These are phyloP conservation scores for Chrysoporthe austroafricana DNA, from an alignment of 2,329 filamentous ascomycete species.

Conservation along the genomic window DNA sequence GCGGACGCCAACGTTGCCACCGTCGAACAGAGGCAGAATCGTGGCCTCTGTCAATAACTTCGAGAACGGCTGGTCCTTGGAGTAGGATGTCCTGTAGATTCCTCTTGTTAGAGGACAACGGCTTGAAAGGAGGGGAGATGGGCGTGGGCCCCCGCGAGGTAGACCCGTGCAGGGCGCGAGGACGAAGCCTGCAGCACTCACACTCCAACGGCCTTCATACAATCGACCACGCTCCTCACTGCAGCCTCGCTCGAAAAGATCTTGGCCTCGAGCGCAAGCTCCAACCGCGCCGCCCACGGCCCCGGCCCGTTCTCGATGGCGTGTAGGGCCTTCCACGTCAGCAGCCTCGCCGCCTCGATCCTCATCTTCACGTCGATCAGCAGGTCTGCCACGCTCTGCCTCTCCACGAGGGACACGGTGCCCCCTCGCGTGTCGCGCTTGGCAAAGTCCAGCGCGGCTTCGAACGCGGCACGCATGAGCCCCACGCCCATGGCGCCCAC, in stretches of 20 bases:
- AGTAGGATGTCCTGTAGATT: conserved; percentile 43
- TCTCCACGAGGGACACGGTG: conserved; percentile 47
- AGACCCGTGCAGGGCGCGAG: neutral
- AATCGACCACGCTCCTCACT: conserved; percentile 50
- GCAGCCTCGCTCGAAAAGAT: conserved; percentile 53
- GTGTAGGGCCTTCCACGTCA: conserved; percentile 56
- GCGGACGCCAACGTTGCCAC: conserved; percentile 57
- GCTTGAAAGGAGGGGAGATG: conserved; percentile 33
- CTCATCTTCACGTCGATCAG: conserved; percentile 38
- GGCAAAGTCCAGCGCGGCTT: conserved; percentile 54
- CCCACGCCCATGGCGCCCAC: conserved; percentile 59
- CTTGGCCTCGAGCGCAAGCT: conserved; percentile 53
- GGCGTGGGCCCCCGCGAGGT: conserved; percentile 37
- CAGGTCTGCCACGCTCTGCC: conserved; percentile 56
- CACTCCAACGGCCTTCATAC: conserved; percentile 56
- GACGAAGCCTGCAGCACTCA: conserved; percentile 27
- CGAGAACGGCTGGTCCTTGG: conserved; percentile 46
- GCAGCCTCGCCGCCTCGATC: conserved; percentile 32
- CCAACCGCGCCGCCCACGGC: conserved; percentile 43
- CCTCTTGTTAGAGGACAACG: conserved; percentile 9
- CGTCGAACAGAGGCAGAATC: conserved; percentile 55
- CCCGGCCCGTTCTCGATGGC: conserved; percentile 45
- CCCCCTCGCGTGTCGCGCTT: conserved; percentile 51
- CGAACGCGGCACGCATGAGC: conserved; percentile 57
- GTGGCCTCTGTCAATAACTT: conserved; percentile 50